Conservation (phyloP, 352 stramenopile species). For the Globisporangium iwayamae region DNA sequence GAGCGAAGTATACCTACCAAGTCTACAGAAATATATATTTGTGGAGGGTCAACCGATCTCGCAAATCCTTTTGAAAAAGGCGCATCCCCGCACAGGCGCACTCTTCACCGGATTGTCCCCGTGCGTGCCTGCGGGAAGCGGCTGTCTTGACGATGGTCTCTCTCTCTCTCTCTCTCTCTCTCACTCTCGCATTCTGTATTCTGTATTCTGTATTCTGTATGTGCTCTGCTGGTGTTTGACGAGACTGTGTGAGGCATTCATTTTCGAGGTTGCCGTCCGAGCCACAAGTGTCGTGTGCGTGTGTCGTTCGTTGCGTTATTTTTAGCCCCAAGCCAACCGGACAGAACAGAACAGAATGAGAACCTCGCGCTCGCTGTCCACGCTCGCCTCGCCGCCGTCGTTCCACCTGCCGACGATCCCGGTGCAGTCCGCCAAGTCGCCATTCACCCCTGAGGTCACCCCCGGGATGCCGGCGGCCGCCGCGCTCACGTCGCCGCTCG, state of each 20-base stretch:
- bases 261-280: slow-evolving; percentile 5
- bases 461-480: background rate
- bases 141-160: background rate
- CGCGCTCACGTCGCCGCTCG: slow-evolving; percentile 21
- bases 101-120: too few species aligned
- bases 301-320: slow-evolving; percentile 1
- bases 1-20: too few species aligned
- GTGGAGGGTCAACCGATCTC: background rate
- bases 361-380: slow-evolving; percentile 3
- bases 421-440: slow-evolving; percentile 2
- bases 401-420: slow-evolving; percentile 17
- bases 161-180: background rate
- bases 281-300: background rate
- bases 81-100: too few species aligned
- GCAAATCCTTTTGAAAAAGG: background rate
- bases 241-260: background rate
- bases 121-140: background rate
- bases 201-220: background rate
- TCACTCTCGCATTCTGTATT: too few species aligned
- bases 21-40: too few species aligned
- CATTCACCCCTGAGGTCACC: background rate
- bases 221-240: background rate
- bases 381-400: slow-evolving; percentile 5
- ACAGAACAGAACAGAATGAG: background rate
- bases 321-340: background rate